These are phyloP conservation scores for Lodderomyces theae DNA, from an alignment of 1,139 yeast species.

Conservation along the genomic window DNA sequence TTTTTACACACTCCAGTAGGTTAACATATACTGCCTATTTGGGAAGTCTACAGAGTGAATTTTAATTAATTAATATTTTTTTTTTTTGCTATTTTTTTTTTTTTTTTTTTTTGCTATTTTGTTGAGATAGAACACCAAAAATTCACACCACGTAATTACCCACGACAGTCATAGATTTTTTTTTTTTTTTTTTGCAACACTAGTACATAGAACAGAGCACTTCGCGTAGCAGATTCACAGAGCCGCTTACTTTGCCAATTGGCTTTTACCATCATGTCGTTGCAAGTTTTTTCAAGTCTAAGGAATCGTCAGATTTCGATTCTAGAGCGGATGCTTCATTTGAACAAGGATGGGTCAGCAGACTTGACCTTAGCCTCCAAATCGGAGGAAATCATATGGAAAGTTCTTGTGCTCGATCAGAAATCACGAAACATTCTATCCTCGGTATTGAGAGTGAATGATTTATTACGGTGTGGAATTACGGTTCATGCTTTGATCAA, in stretches of 20 bases:
- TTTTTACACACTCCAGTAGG: too few relatives aligned
- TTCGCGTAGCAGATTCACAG: too few relatives aligned
- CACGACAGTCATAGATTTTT: too few relatives aligned
- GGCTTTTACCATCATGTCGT: constrained; percentile 22
- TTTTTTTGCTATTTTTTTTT: not conserved
- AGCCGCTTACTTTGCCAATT: too few relatives aligned
- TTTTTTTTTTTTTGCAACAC: not conserved
- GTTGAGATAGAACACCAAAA: constrained; percentile 6
- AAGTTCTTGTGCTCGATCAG: constrained; percentile 80
- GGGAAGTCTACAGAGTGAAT: constrained; percentile 4
- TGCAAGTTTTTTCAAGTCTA: constrained; percentile 22
- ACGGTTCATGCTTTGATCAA: constrained; percentile 80
- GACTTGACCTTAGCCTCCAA: constrained; percentile 53
- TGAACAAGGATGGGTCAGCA: constrained; percentile 58
- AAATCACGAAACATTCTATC: constrained; percentile 84
- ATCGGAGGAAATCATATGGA: constrained; percentile 78
- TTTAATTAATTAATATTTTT: too few relatives aligned
- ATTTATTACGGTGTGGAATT: constrained; percentile 80
- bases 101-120: not conserved
- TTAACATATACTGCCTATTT: not conserved
- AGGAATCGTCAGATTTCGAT: constrained; percentile 41
- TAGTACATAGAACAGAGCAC: too few relatives aligned
- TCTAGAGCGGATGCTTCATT: constrained; percentile 79
- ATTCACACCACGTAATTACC: constrained; percentile 1
- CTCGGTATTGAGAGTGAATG: constrained; percentile 86